Evolutionary conservation across 345 rosid genomes (phyloP).

Genomic region (Hypericum androsaemum): DNA sequence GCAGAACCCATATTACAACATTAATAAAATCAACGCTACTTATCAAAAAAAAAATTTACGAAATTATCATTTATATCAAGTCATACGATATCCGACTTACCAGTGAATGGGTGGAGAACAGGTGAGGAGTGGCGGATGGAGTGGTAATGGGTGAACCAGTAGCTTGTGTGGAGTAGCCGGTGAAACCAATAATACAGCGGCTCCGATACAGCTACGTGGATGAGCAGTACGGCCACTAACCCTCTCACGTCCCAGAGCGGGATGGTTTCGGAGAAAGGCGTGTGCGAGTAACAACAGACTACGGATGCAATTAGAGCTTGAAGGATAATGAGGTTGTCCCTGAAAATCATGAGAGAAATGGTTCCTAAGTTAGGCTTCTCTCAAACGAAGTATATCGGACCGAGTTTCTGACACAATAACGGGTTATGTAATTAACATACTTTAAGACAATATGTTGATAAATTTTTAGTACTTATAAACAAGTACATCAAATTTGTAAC

Average conservation of each 20-base stretch:
- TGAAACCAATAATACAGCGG: slow-evolving; percentile 70
- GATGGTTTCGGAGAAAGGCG: slow-evolving; percentile 30
- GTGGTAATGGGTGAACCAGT: slow-evolving; percentile 60
- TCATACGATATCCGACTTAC: slow-evolving; percentile 19
- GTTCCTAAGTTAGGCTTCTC: not conserved
- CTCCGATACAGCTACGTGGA: slow-evolving; percentile 76
- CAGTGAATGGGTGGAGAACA: slow-evolving; percentile 61
- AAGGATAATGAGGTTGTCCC: slow-evolving; percentile 88
- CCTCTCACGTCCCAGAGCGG: slow-evolving; percentile 73
- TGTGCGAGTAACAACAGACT: slow-evolving; percentile 37
- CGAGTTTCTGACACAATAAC: no score
- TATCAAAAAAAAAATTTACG: no score
- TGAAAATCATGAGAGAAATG: slow-evolving; percentile 16
- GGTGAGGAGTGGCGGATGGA: slow-evolving; percentile 74
- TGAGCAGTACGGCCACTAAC: slow-evolving; percentile 37
- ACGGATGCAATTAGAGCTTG: slow-evolving; percentile 60
- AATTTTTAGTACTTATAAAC: no score
- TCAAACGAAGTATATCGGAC: no score
- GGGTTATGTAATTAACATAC: no score
- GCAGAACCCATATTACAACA: no score
- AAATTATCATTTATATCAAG: not conserved
- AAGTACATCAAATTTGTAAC: no score
- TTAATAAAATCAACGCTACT: no score
- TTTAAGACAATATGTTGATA: no score
- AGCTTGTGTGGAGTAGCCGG: slow-evolving; percentile 42